Base-by-base conservation (phyloP, 495 filamentous ascomycete species). In the Hypoxylon crocopeplum region DNA sequence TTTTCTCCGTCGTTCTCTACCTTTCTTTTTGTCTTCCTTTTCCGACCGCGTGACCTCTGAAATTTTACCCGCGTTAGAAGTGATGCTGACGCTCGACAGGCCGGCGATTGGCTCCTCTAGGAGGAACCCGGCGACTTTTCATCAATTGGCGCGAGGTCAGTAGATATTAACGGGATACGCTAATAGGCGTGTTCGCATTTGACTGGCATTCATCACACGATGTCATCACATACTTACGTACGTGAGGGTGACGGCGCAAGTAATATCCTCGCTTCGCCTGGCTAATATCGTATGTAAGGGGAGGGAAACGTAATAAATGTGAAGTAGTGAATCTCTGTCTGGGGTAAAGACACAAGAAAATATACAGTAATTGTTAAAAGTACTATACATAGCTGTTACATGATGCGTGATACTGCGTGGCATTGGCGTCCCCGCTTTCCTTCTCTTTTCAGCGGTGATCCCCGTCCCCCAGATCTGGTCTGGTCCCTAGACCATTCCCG, bases 341-440 rank as follows among this genome's bases (percentile, higher is more conserved):
- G n/a, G n/a, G n/a, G n/a, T n/a, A n/a, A n/a, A n/a, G n/a, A n/a
- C n/a, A n/a, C n/a, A n/a, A n/a, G n/a, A n/a, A n/a, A n/a, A n/a
- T n/a, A n/a, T 56, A 51, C 24, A 56, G 51, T 56, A 56, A 63
- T 52, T 56, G 33, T 20, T 47, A 63, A 57, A 62, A 47, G 49
- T 60, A 54, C 47, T 44, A 16, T 48, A 50, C 49, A 27, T 52
- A 39, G 27, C n/a, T 56, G 21, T 40, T 47, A 47, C 24, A 11
- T 34, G 17, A 7, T 41, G 16, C 16, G 24, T 27, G 8, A 3
- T 21, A 22, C 40, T 42, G 33, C 20, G 48, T 48, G 37, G 48
- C 46, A 61, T 44, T 37, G 12, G 15, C 32, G 48, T 54, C 56
- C 56, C 57, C 57, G 50, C 49, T 55, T 30, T 41, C 7, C 34